Evolutionary conservation across 192 early-diverging fungal species (phyloP), one percentile per base, ranked within the genome.

Genomic region (Podila minutissima): DNA sequence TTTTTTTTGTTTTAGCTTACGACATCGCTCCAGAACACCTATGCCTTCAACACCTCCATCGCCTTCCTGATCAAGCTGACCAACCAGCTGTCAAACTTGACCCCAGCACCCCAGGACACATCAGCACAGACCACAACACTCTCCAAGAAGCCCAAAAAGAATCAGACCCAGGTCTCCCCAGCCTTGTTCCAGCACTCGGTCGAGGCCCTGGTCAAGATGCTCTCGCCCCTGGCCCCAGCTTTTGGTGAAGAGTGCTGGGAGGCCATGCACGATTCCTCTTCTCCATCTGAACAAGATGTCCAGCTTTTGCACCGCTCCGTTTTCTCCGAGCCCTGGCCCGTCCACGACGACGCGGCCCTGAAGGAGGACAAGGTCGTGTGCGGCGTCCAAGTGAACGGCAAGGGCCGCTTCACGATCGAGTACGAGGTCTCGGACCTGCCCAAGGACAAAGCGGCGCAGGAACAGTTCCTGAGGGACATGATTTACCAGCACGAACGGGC

Each of bases 41-140:
- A 87, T 81, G 83, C 88, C 22, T 94, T 98, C 81, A 94, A 97
- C 82, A 94, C 95, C 0, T 94, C 92, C 28, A 94, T 97, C 62
- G 87, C 97, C 0, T 84, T 89, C 66, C 84, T 98, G 37, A 97
- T 97, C 74, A 96, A 97, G 76, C 82, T 97, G 26, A 91, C 92
- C 29, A 85, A 85, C 58, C 84, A 85, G 22, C 59, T 85, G 11
- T 76, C 82, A 51, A 28, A 60, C 9, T 37, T 79, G 28, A 74
- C 59, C 3, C 68, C 70, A 17, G 8, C 70, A 53, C 33, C 22
- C 22, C 19, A 71, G 17, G 15, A 19, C 5, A 26, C 38, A 38
- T 22, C 29, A 5, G 55, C 46, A 57, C 63, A 55, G 35, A 33
- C 24, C 28, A 29, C 59, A n/a, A 29, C 29, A 28, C 1, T 26